phyloP scores from a whole-genome alignment of 2,329 filamentous ascomycete genomes.

The Byssoonygena ceratinophila region DNA sequence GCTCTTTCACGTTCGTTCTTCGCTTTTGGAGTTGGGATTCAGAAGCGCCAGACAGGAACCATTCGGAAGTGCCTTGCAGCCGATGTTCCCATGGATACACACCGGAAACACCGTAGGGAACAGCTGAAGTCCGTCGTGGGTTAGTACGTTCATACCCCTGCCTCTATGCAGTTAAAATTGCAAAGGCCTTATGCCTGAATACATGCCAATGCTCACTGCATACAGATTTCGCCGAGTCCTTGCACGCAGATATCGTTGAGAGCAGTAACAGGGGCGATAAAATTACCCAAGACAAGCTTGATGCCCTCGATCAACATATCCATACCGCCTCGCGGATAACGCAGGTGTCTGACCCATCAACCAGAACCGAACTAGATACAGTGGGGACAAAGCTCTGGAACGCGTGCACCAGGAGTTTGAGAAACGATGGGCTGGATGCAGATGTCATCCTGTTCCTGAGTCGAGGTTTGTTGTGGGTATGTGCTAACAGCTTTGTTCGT shows the following conservation, averaged over 20 bases:
- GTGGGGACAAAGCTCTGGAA: slow-evolving; percentile 33
- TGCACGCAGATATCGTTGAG: not conserved
- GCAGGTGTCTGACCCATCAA: slow-evolving; percentile 6
- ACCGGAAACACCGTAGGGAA: slow-evolving; percentile 1
- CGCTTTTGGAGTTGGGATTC: not conserved
- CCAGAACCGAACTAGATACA: slow-evolving; percentile 22
- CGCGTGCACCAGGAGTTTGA: slow-evolving; percentile 22
- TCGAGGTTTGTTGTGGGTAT: slow-evolving; percentile 17
- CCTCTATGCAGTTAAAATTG: not conserved
- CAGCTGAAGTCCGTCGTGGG: slow-evolving; percentile 4
- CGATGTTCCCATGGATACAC: not conserved
- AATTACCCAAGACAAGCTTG: not conserved
- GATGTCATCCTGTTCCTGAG: slow-evolving; percentile 14
- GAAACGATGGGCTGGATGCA: slow-evolving; percentile 5
- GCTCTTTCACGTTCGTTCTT: not conserved
- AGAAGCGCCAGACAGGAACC: not conserved
- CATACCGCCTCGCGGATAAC: slow-evolving; percentile 13
- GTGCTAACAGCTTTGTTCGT: not conserved
- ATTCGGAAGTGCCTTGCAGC: not conserved
- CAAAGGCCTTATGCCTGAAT: not conserved
- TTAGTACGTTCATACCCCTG: not conserved
- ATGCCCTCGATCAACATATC: slow-evolving; percentile 18
- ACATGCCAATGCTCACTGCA: not conserved
- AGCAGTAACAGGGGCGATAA: not conserved
- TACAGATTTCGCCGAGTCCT: slow-evolving; percentile 9